Percentiles rank a stretch among this genome's conserved stretches.
These are phyloP conservation scores for Aspergillus wentii DNA, from an alignment of 495 filamentous ascomycete species.

Conservation along the genomic window DNA sequence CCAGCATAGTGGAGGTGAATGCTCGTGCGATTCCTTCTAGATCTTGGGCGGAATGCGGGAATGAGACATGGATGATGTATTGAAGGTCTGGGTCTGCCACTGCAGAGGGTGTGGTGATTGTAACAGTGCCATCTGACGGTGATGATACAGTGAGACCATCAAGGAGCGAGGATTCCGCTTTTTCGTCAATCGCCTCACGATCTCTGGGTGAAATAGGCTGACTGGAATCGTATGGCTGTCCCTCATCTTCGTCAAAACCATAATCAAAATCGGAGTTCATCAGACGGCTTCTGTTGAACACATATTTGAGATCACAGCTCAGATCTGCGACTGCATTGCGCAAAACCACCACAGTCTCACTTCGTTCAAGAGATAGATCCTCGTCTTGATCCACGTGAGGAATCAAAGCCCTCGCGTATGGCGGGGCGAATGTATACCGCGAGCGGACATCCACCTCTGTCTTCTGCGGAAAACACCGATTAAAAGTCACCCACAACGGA, in stretches of 20 bases:
- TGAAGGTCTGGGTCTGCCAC: neutral
- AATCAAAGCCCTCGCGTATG: neutral
- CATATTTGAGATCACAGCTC: neutral
- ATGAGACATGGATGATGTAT: neutral
- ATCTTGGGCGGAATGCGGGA: neutral
- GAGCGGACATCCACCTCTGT: constrained; percentile 3
- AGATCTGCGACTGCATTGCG: neutral
- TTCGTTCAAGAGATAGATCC: neutral
- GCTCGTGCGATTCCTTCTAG: neutral
- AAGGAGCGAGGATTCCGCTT: neutral
- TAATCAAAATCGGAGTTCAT: neutral
- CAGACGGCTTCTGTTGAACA: neutral
- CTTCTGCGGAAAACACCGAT: constrained; percentile 3
- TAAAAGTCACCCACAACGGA: constrained; percentile 3
- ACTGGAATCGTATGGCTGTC: neutral
- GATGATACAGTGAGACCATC: neutral
- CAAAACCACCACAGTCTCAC: neutral
- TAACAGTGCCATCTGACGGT: neutral
- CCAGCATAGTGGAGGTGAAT: neutral
- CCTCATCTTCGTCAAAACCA: neutral
- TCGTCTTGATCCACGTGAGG: neutral
- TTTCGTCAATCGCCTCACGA: neutral
- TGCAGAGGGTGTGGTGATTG: neutral
- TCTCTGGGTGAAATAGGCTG: neutral
- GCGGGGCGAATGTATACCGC: constrained; percentile 1